Percentiles rank a stretch among this genome's conserved stretches.
Evolutionary conservation across 2,329 filamentous ascomycete species (phyloP).

Genomic region (Neophaeococcomyces aloes): DNA sequence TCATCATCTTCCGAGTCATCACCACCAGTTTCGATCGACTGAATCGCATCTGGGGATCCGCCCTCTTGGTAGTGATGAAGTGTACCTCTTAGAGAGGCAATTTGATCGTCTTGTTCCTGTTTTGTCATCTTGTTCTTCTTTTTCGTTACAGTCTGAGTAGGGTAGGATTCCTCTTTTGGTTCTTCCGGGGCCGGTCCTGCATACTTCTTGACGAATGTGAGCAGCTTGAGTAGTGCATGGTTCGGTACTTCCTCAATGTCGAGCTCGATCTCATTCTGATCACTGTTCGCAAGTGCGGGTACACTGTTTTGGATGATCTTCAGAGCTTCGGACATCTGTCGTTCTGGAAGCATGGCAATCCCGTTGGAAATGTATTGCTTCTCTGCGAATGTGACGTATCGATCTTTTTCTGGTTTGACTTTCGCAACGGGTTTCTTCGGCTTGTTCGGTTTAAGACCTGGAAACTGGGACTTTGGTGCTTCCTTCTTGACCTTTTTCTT

Average conservation of each 20-base stretch:
- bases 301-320: slow-evolving; percentile 81
- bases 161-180: slow-evolving; percentile 26
- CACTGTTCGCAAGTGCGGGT: slow-evolving; percentile 53
- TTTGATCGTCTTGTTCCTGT: slow-evolving; percentile 40
- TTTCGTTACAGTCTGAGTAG: slow-evolving; percentile 29
- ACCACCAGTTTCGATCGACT: slow-evolving; percentile 30
- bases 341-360: slow-evolving; percentile 68
- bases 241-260: slow-evolving; percentile 41
- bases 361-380: slow-evolving; percentile 85
- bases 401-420: slow-evolving; percentile 42
- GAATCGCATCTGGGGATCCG: slow-evolving; percentile 33
- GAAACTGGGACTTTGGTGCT: slow-evolving; percentile 27
- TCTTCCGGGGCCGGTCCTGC: slow-evolving; percentile 34
- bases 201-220: slow-evolving; percentile 39
- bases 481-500: slow-evolving; percentile 37
- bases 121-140: slow-evolving; percentile 46
- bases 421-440: slow-evolving; percentile 36
- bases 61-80: slow-evolving; percentile 35
- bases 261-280: slow-evolving; percentile 39
- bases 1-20: slow-evolving; percentile 38
- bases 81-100: slow-evolving; percentile 38
- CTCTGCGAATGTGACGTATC: slow-evolving; percentile 63
- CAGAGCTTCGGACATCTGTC: slow-evolving; percentile 69
- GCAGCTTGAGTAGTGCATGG: slow-evolving; percentile 34
- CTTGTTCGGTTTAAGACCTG: slow-evolving; percentile 40